Evolutionary conservation across 108 stramenopile species (phyloP), one percentile per base, ranked within the genome.

Genomic region (Fragilaria crotonensis): DNA sequence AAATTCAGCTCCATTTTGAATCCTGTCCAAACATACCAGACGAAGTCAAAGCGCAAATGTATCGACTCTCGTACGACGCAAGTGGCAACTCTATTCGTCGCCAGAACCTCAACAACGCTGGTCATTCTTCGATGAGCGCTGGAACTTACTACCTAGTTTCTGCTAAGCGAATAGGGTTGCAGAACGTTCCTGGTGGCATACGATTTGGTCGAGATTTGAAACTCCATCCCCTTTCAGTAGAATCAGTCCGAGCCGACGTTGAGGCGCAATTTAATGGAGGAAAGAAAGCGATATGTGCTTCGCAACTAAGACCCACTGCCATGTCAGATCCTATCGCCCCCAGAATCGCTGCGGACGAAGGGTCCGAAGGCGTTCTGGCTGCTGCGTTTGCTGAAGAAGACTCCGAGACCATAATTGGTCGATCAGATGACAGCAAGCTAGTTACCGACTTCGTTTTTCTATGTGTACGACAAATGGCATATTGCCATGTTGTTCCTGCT

Each of bases 1-100:
- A 75, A 60, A 73, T 73, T 25, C 60, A 68, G n/a, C 51, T 70
- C 33, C 81, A 82, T 48, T 76, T 78, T 52, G 73, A 72, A 48
- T 51, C 53, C n/a, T 82, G 81, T 65, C 77, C 77, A 17, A 20
- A 76, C 57, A 25, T 71, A 19, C 74, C 81, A 23, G n/a, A 21
- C 0, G 53, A 64, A 33, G 33, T 29, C 3, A 28, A 41, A 33
- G 33, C 1, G 20, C 41, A 68, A 9, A 52, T 76, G n/a, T 22
- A 65, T 19, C 33, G 30, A 4, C 45, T 70, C 20, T 36, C 64
- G 53, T 54, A 49, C 66, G 59, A 54, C 54, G 58, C 30, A 23
- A n/a, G 45, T 27, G 44, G 65, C n/a, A 21, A 33, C 3, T 27
- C 60, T 27, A 18, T 25, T n/a, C 45, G 51, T 9, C 52, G 30